A percentile compares a stretch with the other conserved stretches of the same genome.
Conservation (phyloP, 2,329 filamentous ascomycete species). For the Bipolaris bicolor region DNA sequence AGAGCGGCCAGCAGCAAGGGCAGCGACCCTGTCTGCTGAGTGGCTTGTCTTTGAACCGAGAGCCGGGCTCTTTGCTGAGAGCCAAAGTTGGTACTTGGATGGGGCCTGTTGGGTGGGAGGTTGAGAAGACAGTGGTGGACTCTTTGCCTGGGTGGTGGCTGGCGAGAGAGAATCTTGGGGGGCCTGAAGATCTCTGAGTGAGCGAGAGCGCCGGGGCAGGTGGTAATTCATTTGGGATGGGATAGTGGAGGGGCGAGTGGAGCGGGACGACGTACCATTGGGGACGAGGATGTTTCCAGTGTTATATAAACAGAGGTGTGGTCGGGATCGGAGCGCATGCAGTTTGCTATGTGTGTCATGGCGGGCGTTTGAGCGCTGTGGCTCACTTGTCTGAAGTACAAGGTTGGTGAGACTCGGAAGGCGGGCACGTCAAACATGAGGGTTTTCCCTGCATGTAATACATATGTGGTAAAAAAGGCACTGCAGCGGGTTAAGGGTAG, state of each 20-base stretch:
- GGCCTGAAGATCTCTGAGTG: slow-evolving; percentile 44
- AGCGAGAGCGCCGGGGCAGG: slow-evolving; percentile 43
- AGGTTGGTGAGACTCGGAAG: slow-evolving; percentile 50
- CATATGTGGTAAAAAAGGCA: slow-evolving; percentile 36
- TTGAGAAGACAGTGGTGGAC: slow-evolving; percentile 35
- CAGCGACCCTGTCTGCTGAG: slow-evolving; percentile 43
- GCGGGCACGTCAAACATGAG: slow-evolving; percentile 51
- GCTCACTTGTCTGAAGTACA: slow-evolving; percentile 45
- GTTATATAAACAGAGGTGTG: slow-evolving; percentile 48
- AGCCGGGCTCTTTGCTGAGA: slow-evolving; percentile 39
- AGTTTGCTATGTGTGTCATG: slow-evolving; percentile 55
- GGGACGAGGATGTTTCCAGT: slow-evolving; percentile 43
- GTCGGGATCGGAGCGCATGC: slow-evolving; percentile 46
- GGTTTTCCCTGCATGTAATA: slow-evolving; percentile 46
- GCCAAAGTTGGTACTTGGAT: slow-evolving; percentile 49
- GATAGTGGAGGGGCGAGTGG: slow-evolving; percentile 10
- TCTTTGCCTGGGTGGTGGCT: slow-evolving; percentile 28
- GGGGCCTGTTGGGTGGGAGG: slow-evolving; percentile 28
- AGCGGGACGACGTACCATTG: slow-evolving; percentile 35
- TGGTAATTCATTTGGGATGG: slow-evolving; percentile 41
- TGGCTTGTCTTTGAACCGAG: slow-evolving; percentile 25
- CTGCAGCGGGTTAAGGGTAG: slow-evolving; percentile 47
- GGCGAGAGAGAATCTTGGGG: slow-evolving; percentile 29
- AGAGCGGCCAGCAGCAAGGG: slow-evolving; percentile 48
- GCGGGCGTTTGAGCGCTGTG: slow-evolving; percentile 45